Percentiles rank a stretch among this genome's conserved stretches.
These are phyloP conservation scores for Erysimum pusillum DNA, from an alignment of 441 rosid species.

Conservation along the genomic window DNA sequence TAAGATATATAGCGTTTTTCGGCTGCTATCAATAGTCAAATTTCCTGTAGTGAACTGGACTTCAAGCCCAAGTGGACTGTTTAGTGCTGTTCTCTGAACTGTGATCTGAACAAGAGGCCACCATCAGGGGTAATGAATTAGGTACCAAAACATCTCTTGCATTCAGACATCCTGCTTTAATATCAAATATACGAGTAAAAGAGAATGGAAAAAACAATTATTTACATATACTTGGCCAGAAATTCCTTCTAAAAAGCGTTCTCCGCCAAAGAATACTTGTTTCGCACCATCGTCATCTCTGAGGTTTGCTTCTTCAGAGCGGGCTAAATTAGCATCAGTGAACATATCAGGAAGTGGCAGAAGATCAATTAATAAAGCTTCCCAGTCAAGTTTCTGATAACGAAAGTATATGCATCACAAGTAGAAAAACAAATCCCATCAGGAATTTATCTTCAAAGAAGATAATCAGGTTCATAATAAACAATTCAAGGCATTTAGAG, in stretches of 20 bases:
- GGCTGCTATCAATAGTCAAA: too few relatives aligned
- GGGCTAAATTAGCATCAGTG: constrained; percentile 84
- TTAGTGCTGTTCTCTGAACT: constrained; percentile 91
- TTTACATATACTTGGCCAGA: constrained; percentile 96
- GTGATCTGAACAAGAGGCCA: constrained; percentile 73
- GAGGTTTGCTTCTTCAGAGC: constrained; percentile 66
- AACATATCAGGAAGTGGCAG: constrained; percentile 99
- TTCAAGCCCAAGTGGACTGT: constrained; percentile 96
- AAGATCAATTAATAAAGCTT: constrained; percentile 93
- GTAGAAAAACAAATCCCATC: constrained; percentile 33
- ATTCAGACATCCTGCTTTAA: constrained; percentile 30
- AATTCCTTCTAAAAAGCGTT: constrained; percentile 95
- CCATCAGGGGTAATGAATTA: constrained; percentile 39
- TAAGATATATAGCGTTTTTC: too few relatives aligned
- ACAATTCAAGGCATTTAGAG: constrained; percentile 10
- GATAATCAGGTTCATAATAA: constrained; percentile 27
- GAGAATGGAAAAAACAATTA: constrained; percentile 36
- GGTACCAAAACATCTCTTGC: constrained; percentile 27
- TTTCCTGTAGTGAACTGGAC: too few relatives aligned
- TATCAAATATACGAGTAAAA: constrained; percentile 41
- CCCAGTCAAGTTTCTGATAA: constrained; percentile 97
- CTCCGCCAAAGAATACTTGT: constrained; percentile 99
- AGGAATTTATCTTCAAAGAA: constrained; percentile 27
- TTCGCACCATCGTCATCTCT: constrained; percentile 99
- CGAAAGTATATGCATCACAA: constrained; percentile 49